Evolutionary conservation across 345 rosid species (phyloP).

Genomic region (Euphorbia lathyris): DNA sequence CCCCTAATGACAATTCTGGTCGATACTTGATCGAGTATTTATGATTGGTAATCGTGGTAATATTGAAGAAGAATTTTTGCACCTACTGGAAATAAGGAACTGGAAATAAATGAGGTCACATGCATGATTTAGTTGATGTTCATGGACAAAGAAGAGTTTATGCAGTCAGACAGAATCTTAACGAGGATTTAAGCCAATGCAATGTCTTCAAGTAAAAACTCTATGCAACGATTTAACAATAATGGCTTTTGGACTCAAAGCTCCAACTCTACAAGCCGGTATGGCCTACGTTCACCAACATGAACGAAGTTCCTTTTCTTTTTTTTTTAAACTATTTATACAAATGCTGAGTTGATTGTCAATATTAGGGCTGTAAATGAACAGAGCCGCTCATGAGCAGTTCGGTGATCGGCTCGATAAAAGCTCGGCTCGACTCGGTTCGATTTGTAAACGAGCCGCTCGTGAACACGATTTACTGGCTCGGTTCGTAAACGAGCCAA

Average conservation of each 20-base stretch:
- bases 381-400: too few relatives aligned
- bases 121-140: constrained; percentile 18
- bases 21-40: background rate
- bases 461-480: too few relatives aligned
- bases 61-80: background rate
- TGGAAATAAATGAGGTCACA: constrained; percentile 21
- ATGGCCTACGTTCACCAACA: background rate
- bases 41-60: constrained; percentile 8
- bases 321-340: background rate
- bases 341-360: constrained; percentile 1
- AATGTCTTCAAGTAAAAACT: constrained; percentile 39
- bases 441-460: too few relatives aligned
- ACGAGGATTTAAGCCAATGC: constrained; percentile 16
- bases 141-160: constrained; percentile 19
- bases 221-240: constrained; percentile 23
- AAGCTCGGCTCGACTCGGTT: too few relatives aligned
- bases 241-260: constrained; percentile 23
- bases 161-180: constrained; percentile 18
- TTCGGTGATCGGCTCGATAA: too few relatives aligned
- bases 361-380: too few relatives aligned
- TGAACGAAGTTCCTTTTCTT: too few relatives aligned
- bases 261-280: constrained; percentile 39
- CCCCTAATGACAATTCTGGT: background rate
- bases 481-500: too few relatives aligned
- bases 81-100: constrained; percentile 19